Evolutionary conservation across 1,284 basidiomycete genomes (phyloP), one percentile per base, ranked within the genome.

Genomic region (Sutorius eximius): DNA sequence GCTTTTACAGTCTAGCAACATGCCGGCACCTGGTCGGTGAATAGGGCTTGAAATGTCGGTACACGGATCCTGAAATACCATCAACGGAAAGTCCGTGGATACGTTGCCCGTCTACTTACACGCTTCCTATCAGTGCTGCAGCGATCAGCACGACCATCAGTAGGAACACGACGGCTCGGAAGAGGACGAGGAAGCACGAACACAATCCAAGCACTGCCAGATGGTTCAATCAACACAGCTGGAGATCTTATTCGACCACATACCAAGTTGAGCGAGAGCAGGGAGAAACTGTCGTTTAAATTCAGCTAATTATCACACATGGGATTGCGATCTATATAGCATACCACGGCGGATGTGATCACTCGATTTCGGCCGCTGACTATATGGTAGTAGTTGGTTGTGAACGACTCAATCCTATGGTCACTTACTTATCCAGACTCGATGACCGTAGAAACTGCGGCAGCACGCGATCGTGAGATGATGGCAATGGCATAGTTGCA

Each of bases 401-500:
- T 18, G 10, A 45, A 20, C 2, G n/a, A 33, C 24, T 27, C 24
- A 29, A 20, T 8, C 4, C 8, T 7, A 2, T 40, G 27, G 18
- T 10, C 5, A 49, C 65, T 45, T 45, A 65, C 64, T 66, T 63
- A 69, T 66, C 65, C 65, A 66, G 4, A 66, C 56, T 33, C 67
- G 64, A 33, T 66, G 67, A 29, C 52, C 55, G 20, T 66, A 66
- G 41, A 66, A 66, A 43, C 67, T 68, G 38, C 36, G 2, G 32
- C 11, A 10, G 5, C 5, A 27, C 10, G 24, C 8, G 5, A 34
- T 20, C 18, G 10, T 45, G 43, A 45, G 29, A 32, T 45, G 27
- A 45, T 32, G 12, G 43, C 11, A 3, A 9, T 5, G 15, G 13
- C 36, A 20, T 22, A 15, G n/a, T 11, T 18, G 13, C n/a, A 32